phyloP scores from a whole-genome alignment of 2,329 filamentous ascomycete species.

The Stagonosporopsis chrysanthemi region DNA sequence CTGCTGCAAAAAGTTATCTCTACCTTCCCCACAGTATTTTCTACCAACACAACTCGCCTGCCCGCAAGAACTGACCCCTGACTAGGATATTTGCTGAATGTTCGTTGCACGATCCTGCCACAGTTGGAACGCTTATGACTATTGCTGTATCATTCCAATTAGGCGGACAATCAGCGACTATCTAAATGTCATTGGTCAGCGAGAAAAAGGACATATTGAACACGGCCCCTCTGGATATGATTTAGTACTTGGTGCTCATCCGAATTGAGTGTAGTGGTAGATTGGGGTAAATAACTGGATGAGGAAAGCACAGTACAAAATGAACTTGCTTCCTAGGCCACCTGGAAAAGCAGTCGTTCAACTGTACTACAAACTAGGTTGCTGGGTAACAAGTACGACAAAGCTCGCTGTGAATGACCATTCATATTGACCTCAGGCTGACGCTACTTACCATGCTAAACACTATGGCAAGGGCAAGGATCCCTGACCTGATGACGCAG shows the following conservation, averaged over 20 bases:
- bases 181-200: too few relatives aligned
- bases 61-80: too few relatives aligned
- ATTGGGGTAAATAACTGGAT: neutral
- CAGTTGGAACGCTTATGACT: neutral
- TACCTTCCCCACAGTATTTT: neutral
- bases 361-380: neutral
- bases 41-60: neutral
- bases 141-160: neutral
- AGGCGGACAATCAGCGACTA: neutral
- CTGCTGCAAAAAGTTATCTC: neutral
- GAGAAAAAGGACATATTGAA: neutral
- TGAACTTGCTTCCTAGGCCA: neutral
- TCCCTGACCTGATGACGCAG: conserved; percentile 6
- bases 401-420: neutral
- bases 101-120: neutral
- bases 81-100: neutral
- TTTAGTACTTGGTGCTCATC: neutral
- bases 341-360: neutral
- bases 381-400: neutral
- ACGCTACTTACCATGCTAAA: neutral
- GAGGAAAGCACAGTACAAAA: neutral
- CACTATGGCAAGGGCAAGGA: conserved; percentile 10
- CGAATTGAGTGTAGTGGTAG: neutral
- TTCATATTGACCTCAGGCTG: neutral
- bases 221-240: neutral